Evolutionary conservation across 2,329 filamentous ascomycete genomes (phyloP).

Genomic region (Neonectria hederae): DNA sequence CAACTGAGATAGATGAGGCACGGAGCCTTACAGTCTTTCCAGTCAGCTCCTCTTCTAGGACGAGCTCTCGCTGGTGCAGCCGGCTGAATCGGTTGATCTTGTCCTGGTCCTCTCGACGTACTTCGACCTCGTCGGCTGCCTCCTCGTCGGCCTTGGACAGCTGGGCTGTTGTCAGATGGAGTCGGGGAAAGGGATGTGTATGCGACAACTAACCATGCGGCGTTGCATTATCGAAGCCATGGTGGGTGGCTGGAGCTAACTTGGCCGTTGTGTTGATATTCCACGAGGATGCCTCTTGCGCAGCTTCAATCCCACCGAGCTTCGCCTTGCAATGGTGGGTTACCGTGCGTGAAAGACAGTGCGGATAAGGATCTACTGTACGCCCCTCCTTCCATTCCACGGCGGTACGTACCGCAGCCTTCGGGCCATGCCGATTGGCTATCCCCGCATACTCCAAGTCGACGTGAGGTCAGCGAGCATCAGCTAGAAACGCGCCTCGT

Average conservation of each 20-base stretch:
- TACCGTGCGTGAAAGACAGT: slow-evolving; percentile 32
- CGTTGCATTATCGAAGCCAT: slow-evolving; percentile 63
- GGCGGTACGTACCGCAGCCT: slow-evolving; percentile 30
- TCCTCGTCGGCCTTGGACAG: slow-evolving; percentile 94
- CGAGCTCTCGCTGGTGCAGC: slow-evolving; percentile 85
- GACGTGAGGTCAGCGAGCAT: slow-evolving; percentile 37
- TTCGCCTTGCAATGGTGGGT: slow-evolving; percentile 34
- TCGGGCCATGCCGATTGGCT: slow-evolving; percentile 40
- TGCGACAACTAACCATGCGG: slow-evolving; percentile 62
- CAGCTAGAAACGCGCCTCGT: slow-evolving; percentile 37
- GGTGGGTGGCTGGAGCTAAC: slow-evolving; percentile 29
- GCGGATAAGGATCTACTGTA: slow-evolving; percentile 26
- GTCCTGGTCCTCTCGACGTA: slow-evolving; percentile 96
- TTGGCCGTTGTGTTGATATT: slow-evolving; percentile 27
- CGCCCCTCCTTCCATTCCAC: slow-evolving; percentile 28
- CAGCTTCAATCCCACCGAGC: slow-evolving; percentile 30
- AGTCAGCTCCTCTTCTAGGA: slow-evolving; percentile 82
- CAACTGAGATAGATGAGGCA: too few relatives aligned
- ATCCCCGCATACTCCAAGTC: slow-evolving; percentile 9
- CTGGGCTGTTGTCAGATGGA: slow-evolving; percentile 57
- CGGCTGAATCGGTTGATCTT: slow-evolving; percentile 99
- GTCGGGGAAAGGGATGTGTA: background rate
- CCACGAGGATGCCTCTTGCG: slow-evolving; percentile 26
- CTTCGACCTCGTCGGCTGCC: slow-evolving; percentile 85
- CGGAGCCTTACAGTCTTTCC: slow-evolving; percentile 74